Evolutionary conservation across 179 eudicot genomes (phyloP), one percentile per base, ranked within the genome.

Genomic region (Beta macrorhiza): DNA sequence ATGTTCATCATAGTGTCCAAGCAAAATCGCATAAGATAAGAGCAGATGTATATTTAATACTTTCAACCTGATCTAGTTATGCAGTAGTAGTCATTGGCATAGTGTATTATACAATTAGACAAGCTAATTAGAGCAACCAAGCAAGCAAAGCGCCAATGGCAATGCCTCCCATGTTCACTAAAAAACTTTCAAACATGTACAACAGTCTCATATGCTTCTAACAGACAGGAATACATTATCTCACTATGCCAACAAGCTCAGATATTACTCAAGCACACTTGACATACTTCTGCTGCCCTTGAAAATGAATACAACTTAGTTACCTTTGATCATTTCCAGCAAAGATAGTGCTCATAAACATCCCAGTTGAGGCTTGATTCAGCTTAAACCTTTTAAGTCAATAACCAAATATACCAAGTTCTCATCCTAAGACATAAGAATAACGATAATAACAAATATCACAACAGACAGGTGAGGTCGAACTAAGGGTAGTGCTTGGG

Each of bases 71-170:
- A 57, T 72, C 14, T 64, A 78, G 57, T 42, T 11, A 70, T 69
- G 72, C 75, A 78, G 59, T 64, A 25, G 13, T 58, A 75, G 58
- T 61, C 71, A 79, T 72, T 11, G 8, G 53, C 75, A 52, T 22
- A 25, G 19, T 65, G 57, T 55, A 81, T 15, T 45, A 8, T 12
- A 16, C 67, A 56, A 14, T 45, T 19, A 69, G 32, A 55, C 74
- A 37, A 67, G 53, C 17, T 32, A 53, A 42, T 55, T 5, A 58
- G 42, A 58, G 32, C 16, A 55, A 63, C 59, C 47, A 51, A 79
- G 29, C 19, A 29, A 13, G 37, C 56, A 53, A 63, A 64, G 42
- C 22, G 64, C 32, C 83, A 74, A 64, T 20, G 72, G 45, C 44
- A 63, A 15, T 32, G 42, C 45, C 44, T 7, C 45, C 52, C 42